Evolutionary conservation across 1,284 basidiomycete genomes (phyloP), one percentile per base, ranked within the genome.

Genomic region (Trametes polyzona): DNA sequence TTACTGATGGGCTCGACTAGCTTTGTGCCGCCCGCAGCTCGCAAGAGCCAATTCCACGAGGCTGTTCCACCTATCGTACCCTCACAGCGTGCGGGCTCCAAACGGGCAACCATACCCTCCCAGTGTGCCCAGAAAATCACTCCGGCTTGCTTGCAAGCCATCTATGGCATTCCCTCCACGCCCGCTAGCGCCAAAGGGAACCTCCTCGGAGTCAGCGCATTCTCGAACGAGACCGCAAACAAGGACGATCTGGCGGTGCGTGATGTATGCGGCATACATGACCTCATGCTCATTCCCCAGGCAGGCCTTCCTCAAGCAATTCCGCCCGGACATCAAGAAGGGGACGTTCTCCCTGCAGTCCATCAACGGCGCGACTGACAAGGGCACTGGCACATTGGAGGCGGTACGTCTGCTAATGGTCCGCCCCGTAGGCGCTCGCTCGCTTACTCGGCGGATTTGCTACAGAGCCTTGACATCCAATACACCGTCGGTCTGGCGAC

Each of bases 161-260:
- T 85, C 32, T 86, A 86, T 67, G 82, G 79, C 12, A 71, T 71
- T 11, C 61, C 61, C 4, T 83, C 83, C 52, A 73, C 74, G 0
- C 80, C 81, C 2, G 61, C 66, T 3, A 72, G 77, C 4, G 73
- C 76, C 0, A 64, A 59, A 16, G 68, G 60, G 26, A 85, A 82
- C 66, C 77, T 71, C 32, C 71, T 86, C 27, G 83, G 80, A 46
- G 74, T 85, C 44, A 78, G 78, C 21, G 83, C 83, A 11, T 84
- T 83, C 59, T 73, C 83, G 6, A 65, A 74, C 3, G 71, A 82
- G 59, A 83, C 74, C 64, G 81, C 80, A 1, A 81, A 74, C 66
- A 66, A 65, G 36, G 72, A 72, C 26, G 81, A 83, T 65, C 72
- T 83, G 24, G 67, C 73, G 66, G 76, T 76, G 14, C 1, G 46